Base-by-base conservation (phyloP, 495 filamentous ascomycete genomes). In the Penicillium crystallinum region DNA sequence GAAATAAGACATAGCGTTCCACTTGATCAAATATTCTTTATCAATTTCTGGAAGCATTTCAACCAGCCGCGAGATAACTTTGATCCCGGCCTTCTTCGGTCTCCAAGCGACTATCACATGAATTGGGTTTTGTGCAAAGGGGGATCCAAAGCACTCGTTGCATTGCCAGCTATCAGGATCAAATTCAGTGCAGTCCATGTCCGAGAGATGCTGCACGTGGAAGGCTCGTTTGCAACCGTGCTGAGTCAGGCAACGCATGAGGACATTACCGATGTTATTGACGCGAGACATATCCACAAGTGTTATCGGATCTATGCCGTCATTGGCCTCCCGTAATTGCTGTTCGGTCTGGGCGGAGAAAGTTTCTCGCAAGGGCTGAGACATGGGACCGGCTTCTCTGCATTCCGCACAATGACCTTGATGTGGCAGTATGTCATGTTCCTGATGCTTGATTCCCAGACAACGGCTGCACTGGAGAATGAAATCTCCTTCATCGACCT, bases 21-120 rank as follows among this genome's bases (percentile, higher is more conserved):
- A 97, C 66, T 93, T 97, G 58, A 97, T 73, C 1, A 99, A 78
- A 57, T 97, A 97, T 58, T 96, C 90, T 37, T 91, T 86, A 4
- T 88, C 73, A 34, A 88, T 82, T 61, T 90, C 86, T 15, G 81
- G 76, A 15, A 78, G 65, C 21, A 79, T 74, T 29, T 89, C 76
- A 11, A 76, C 69, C 4, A 78, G 61, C 8, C 61, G 66, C 0
- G 74, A 77, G 5, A 71, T 46, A 17, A 49, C 40, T 8, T 53
- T 55, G 4, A 61, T 66, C 46, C 86, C 82, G 7, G 46, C 59
- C 17, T 77, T 73, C 14, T 68, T 53, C 1, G 90, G 90, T 42
- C 91, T 80, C 95, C 95, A 99, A 14, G 95, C 91, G 37, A 96
- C 84, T 9, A 97, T 67, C 12, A 71, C 73, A 30, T 86, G 77